Evolutionary conservation across 257 asterid species (phyloP), one percentile per base, ranked within the genome.

Genomic region (Lycium barbarum): DNA sequence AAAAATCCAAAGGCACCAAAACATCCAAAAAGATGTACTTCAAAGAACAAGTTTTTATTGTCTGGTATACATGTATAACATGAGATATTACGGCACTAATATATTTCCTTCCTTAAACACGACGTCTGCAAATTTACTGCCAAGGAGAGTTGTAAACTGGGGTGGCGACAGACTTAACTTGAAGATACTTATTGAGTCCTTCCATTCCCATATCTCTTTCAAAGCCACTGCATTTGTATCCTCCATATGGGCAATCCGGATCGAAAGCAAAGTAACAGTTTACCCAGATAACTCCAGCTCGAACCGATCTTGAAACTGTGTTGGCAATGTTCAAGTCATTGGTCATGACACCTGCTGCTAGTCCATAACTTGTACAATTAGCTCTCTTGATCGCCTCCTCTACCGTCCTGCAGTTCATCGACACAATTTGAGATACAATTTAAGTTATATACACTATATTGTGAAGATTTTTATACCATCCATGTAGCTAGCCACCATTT

Each of bases 301-400:
- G 91, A 4, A 96, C 87, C 15, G 98, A 93, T 87, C 99, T 90
- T 7, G 98, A 89, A 4, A 96, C 93, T 12, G 95, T 93, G 93
- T 96, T 96, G 11, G 97, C 96, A 2, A 84, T 92, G 94, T 96
- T 90, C 86, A 94, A 84, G 83, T 96, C 76, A 54, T 93, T 92
- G 12, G 98, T 93, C 98, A 96, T 92, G 0, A 96, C 59, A 3
- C 99, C 99, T 0, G 98, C 98, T 9, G 99, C 98, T 12, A 96
- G 58, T 81, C 99, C 99, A n/a, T 94, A 96, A 55, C 86, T 92
- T 1, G 92, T 90, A 10, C 87, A 86, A 22, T 96, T 96, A 0
- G 95, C 99, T 58, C 99, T 90, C 91, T 91, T 88, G 70, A 96
- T 93, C 83, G 84, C 98, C 89, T 96, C 98, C 58, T 96, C 98